These are phyloP conservation scores for Cystobasidium ongulense DNA, from an alignment of 768 basidiomycete species.

Conservation along the genomic window DNA sequence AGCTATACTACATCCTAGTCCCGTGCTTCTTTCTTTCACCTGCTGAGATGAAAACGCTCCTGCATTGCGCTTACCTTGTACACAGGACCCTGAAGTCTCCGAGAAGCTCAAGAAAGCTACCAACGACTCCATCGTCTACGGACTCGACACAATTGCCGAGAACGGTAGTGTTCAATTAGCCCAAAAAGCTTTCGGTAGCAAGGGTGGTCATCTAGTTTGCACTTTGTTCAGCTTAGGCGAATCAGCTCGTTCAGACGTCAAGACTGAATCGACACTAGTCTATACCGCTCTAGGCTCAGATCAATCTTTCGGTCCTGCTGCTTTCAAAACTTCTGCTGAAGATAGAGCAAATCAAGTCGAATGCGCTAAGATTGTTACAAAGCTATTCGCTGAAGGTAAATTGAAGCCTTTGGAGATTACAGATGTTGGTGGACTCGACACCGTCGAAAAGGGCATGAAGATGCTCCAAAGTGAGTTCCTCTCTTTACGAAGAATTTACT, in stretches of 20 bases:
- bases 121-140: constrained; percentile 1
- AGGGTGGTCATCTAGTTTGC: constrained; percentile 7
- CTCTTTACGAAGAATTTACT: too few relatives aligned
- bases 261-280: constrained; percentile 9
- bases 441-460: constrained; percentile 1
- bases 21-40: background rate
- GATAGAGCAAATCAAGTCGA: constrained; percentile 3
- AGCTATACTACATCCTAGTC: background rate
- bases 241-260: constrained; percentile 7
- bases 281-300: constrained; percentile 8
- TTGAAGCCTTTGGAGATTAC: constrained; percentile 11
- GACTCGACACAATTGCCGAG: constrained; percentile 1
- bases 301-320: constrained; percentile 7
- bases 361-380: background rate
- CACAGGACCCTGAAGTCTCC: constrained; percentile 9
- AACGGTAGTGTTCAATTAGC: background rate
- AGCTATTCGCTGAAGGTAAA: constrained; percentile 13
- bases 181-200: background rate
- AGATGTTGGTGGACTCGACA: constrained; percentile 9
- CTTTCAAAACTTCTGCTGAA: background rate
- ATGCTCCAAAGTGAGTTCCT: background rate
- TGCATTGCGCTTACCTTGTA: background rate
- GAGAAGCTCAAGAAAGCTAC: constrained; percentile 19
- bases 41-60: too few relatives aligned
- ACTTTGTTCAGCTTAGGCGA: background rate